These are phyloP conservation scores for Lachancea kluyveri DNA, from an alignment of 805 yeast species.

Conservation along the genomic window DNA sequence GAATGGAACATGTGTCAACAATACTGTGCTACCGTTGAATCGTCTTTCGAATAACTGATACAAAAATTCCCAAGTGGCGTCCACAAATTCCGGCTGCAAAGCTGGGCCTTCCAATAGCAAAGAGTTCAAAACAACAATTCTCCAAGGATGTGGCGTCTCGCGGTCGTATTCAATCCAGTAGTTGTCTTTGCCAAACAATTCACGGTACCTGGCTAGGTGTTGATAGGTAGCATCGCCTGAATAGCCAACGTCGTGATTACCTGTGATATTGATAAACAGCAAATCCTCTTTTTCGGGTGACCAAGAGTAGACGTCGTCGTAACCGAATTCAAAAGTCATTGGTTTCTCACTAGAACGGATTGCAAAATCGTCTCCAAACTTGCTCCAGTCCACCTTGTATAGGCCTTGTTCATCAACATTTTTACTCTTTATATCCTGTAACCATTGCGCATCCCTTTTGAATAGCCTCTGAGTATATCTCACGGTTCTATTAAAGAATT, in stretches of 20 bases:
- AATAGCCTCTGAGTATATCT: slow-evolving; percentile 69
- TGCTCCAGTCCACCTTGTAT: slow-evolving; percentile 23
- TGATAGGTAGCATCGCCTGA: slow-evolving; percentile 92
- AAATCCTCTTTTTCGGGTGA: slow-evolving; percentile 46
- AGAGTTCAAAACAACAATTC: slow-evolving; percentile 83
- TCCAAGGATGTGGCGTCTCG: slow-evolving; percentile 66
- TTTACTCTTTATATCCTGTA: slow-evolving; percentile 33
- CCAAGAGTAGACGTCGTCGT: slow-evolving; percentile 66
- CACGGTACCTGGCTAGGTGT: slow-evolving; percentile 73
- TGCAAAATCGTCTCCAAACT: slow-evolving; percentile 22
- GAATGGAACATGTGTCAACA: slow-evolving; percentile 86
- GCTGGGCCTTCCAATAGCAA: slow-evolving; percentile 88
- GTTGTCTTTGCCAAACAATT: slow-evolving; percentile 78
- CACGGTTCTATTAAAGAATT: slow-evolving; percentile 72
- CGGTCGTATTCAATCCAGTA: slow-evolving; percentile 67
- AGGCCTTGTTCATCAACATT: slow-evolving; percentile 24
- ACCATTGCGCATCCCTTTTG: slow-evolving; percentile 58
- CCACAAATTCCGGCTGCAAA: slow-evolving; percentile 60
- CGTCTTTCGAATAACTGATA: slow-evolving; percentile 46
- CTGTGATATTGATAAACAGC: slow-evolving; percentile 75
- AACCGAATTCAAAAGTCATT: slow-evolving; percentile 40
- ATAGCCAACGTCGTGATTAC: slow-evolving; percentile 95
- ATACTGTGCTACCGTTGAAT: slow-evolving; percentile 72
- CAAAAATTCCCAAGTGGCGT: slow-evolving; percentile 69
- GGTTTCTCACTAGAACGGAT: slow-evolving; percentile 22